These are phyloP conservation scores for Porosira glacialis DNA, from an alignment of 352 stramenopile genomes.

Conservation along the genomic window DNA sequence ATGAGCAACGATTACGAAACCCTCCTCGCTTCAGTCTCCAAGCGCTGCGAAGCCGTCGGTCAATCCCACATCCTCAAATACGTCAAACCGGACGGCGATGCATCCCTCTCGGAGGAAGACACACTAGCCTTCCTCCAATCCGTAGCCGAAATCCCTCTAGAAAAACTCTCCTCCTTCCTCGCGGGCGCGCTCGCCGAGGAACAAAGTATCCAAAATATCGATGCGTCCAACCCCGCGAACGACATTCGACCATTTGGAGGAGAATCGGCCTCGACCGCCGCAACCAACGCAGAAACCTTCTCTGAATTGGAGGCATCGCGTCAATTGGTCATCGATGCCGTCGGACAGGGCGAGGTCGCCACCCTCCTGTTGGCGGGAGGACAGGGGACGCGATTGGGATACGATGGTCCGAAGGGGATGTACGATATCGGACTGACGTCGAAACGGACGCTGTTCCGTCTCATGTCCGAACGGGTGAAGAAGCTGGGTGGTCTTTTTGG, in stretches of 20 bases:
- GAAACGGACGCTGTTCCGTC: conserved; percentile 88
- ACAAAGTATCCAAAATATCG: conserved; percentile 33
- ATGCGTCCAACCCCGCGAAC: conserved; percentile 8
- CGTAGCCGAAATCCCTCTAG: conserved; percentile 49
- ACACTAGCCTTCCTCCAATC: conserved; percentile 49
- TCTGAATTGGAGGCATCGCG: conserved; percentile 23
- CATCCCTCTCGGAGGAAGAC: conserved; percentile 3
- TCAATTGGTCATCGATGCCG: conserved; percentile 76
- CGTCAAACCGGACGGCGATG: conserved; percentile 25
- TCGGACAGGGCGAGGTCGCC: conserved; percentile 86
- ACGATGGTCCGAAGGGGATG: conserved; percentile 91
- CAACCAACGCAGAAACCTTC: conserved; percentile 42
- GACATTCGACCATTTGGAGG: conserved; percentile 45
- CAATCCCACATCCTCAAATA: conserved; percentile 48
- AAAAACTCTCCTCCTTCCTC: conserved; percentile 57
- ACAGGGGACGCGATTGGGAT: conserved; percentile 95
- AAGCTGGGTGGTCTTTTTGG: conserved; percentile 76
- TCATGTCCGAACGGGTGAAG: conserved; percentile 89
- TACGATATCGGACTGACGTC: conserved; percentile 89
- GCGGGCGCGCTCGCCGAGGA: conserved; percentile 44
- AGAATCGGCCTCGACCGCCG: conserved; percentile 17
- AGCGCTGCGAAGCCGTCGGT: conserved; percentile 14
- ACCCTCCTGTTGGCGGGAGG: conserved; percentile 90
- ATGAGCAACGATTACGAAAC: conserved; percentile 29
- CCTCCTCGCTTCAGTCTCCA: conserved; percentile 33